These are phyloP conservation scores for Flaveria linearis DNA, from an alignment of 129 eudicot species.

Conservation along the genomic window DNA sequence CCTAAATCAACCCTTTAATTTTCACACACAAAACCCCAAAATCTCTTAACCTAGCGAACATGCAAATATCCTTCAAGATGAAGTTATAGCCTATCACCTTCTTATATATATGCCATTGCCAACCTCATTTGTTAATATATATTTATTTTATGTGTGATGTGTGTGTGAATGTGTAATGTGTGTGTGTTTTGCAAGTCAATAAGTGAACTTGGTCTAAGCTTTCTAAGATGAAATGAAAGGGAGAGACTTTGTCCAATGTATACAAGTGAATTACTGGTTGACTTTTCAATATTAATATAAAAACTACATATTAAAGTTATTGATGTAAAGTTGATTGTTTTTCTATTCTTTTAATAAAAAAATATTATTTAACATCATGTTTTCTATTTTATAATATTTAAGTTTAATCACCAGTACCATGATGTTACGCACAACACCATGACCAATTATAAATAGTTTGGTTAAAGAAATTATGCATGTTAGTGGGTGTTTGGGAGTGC, in stretches of 20 bases:
- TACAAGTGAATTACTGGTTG: conserved; percentile 25
- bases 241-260: conserved; percentile 35
- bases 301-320: background rate
- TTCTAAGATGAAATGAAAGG: conserved; percentile 22
- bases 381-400: no score
- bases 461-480: no score
- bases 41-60: background rate
- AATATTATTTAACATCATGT: no score
- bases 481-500: no score
- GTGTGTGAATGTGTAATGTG: conserved; percentile 8
- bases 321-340: background rate
- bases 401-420: no score
- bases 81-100: conserved; percentile 27
- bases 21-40: conserved; percentile 28
- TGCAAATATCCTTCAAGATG: conserved; percentile 22
- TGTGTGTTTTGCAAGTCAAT: conserved; percentile 22
- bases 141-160: background rate
- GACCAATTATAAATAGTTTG: no score
- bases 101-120: conserved; percentile 7
- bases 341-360: background rate
- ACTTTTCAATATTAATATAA: conserved; percentile 17
- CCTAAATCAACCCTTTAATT: conserved; percentile 8
- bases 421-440: no score
- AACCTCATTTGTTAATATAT: background rate
- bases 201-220: conserved; percentile 40